Evolutionary conservation across 176 grass and related monocot genomes (phyloP).

Genomic region (Carex parvula): DNA sequence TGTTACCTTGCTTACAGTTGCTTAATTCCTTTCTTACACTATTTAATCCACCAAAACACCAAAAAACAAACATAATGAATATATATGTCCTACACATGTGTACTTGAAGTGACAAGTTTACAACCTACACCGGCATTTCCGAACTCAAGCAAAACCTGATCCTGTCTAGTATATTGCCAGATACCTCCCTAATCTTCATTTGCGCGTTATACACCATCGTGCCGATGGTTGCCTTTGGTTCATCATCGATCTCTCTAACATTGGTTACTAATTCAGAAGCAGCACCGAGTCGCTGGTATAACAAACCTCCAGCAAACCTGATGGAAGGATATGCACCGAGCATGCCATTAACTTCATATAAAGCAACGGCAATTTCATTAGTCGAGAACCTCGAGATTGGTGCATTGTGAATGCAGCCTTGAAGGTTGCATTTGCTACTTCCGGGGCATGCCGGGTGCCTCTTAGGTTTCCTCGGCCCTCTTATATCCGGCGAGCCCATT

Average conservation of each 20-base stretch:
- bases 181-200: background rate
- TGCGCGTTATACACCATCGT: background rate
- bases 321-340: background rate
- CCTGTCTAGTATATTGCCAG: background rate
- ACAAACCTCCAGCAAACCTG: background rate
- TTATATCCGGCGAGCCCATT: background rate
- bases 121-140: background rate
- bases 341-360: background rate
- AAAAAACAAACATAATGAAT: background rate
- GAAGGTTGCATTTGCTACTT: background rate
- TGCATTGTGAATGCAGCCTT: background rate
- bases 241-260: background rate
- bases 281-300: background rate
- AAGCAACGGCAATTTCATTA: background rate
- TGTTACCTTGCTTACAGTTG: background rate
- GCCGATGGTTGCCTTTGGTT: background rate
- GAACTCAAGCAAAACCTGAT: background rate
- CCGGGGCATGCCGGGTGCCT: background rate
- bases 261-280: background rate
- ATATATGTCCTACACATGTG: background rate
- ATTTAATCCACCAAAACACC: background rate
- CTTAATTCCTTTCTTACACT: background rate
- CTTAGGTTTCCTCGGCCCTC: background rate
- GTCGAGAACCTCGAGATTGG: background rate
- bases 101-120: background rate